Evolutionary conservation across 176 grass and related monocot species (phyloP), one percentile per base, ranked within the genome.

Genomic region (Chrysopogon serrulatus): DNA sequence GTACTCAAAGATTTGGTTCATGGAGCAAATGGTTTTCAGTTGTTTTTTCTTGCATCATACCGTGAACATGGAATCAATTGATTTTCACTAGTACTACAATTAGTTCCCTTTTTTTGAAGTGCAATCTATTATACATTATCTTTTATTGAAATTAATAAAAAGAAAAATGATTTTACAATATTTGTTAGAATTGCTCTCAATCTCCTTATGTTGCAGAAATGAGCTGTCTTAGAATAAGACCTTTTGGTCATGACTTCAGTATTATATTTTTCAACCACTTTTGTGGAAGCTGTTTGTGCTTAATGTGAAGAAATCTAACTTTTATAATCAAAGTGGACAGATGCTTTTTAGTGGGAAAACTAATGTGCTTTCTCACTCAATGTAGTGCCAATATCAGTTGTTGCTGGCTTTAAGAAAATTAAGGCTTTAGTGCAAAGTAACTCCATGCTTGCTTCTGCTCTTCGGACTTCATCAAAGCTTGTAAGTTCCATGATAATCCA

Each of bases 371-470:
- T 87, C 33, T 86, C 28, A 60, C 68, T 86, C 21, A 75, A 36
- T 91, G 91, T 86, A 99, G 96, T 99, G 47, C 96, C 96, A 80
- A 99, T 99, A 51, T 83, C 90, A 79, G 86, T 96, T 78, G 92
- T 99, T 87, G 96, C 90, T 65, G 81, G 68, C 64, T 99, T 99
- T 79, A 99, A 99, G 91, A 99, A 99, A 96, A 99, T 99, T 62
- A 99, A 94, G 86, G 87, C 96, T 86, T 72, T 96, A 49, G 79
- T 99, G 34, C 93, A 94, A 49, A 96, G 61, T 81, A 92, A 90
- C 63, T 79, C 93, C 71, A 90, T 92, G 76, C 96, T 99, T 79
- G 91, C 90, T 86, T 87, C 88, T 76, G 91, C 96, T 76, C 96
- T 99, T 74, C 89, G 89, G 59, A 87, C 96, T 79, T 99, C 96